Evolutionary conservation across 1,284 basidiomycete genomes (phyloP).

Genomic region (Cystobasidium sp.): DNA sequence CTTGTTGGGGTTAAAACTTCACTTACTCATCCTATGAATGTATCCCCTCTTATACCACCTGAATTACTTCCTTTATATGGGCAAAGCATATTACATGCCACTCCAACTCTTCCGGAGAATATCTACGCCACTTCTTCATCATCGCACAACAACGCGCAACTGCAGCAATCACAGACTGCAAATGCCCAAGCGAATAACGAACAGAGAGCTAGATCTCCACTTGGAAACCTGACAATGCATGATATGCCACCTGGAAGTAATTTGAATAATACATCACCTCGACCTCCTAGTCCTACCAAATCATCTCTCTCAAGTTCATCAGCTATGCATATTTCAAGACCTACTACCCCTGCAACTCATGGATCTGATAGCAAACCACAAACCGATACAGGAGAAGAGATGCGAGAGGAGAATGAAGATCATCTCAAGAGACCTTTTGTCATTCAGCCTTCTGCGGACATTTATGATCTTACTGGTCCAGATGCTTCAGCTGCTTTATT

Average conservation of each 20-base stretch:
- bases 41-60: conserved; percentile 51
- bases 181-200: not conserved
- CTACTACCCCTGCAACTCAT: conserved; percentile 9
- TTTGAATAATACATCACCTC: not conserved
- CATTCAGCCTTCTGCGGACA: conserved; percentile 30
- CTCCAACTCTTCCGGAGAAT: not conserved
- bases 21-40: conserved; percentile 51
- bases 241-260: conserved; percentile 30
- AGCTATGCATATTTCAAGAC: conserved; percentile 23
- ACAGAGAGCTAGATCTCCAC: conserved; percentile 22
- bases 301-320: conserved; percentile 11
- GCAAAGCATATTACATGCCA: conserved; percentile 27
- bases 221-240: conserved; percentile 23
- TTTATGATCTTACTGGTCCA: conserved; percentile 36
- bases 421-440: not conserved
- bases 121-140: not conserved
- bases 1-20: conserved; percentile 50
- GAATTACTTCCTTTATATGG: conserved; percentile 46
- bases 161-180: not conserved
- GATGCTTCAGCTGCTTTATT: conserved; percentile 42
- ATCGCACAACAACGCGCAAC: not conserved
- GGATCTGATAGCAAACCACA: not conserved
- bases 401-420: not conserved
- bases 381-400: not conserved
- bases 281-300: conserved; percentile 37